These are phyloP conservation scores for Cercospora sp. DNA, from an alignment of 2,329 filamentous ascomycete species.

Conservation along the genomic window DNA sequence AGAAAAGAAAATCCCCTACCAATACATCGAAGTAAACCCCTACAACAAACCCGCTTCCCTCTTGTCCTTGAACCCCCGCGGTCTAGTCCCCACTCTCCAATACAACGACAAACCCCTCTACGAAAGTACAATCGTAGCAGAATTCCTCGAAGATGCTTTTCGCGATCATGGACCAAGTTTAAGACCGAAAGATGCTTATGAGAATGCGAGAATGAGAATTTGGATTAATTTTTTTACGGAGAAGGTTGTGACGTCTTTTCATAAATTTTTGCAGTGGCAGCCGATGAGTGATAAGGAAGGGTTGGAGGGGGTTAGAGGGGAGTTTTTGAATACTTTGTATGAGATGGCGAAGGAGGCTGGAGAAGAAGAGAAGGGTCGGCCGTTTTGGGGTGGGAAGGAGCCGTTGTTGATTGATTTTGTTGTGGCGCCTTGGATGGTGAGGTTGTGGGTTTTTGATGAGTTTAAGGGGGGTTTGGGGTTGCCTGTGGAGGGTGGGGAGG, in stretches of 20 bases:
- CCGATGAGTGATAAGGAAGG: conserved; percentile 42
- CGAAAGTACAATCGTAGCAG: conserved; percentile 70
- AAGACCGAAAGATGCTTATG: conserved; percentile 62
- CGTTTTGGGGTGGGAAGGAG: conserved; percentile 65
- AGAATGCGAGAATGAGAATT: conserved; percentile 64
- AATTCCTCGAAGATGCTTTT: conserved; percentile 74
- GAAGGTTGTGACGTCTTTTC: conserved; percentile 68
- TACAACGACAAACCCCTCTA: conserved; percentile 62
- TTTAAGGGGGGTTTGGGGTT: conserved; percentile 64
- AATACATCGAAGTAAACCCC: conserved; percentile 71
- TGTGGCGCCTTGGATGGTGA: conserved; percentile 65
- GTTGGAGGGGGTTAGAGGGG: conserved; percentile 54
- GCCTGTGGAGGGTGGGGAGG: conserved; percentile 46
- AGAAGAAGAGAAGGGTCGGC: conserved; percentile 56
- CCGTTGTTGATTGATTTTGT: conserved; percentile 70
- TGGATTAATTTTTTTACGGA: conserved; percentile 73
- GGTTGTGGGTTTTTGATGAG: conserved; percentile 72
- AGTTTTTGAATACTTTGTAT: conserved; percentile 61
- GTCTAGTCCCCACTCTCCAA: conserved; percentile 70
- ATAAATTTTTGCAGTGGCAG: conserved; percentile 58
- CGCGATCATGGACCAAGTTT: conserved; percentile 53
- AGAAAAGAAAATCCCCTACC: conserved; percentile 71
- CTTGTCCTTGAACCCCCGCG: conserved; percentile 70
- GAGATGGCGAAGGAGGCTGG: conserved; percentile 59
- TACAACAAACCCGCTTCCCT: conserved; percentile 70